Evolutionary conservation across 2,329 filamentous ascomycete genomes (phyloP), one percentile per base, ranked within the genome.

Genomic region (Alternaria dauci): DNA sequence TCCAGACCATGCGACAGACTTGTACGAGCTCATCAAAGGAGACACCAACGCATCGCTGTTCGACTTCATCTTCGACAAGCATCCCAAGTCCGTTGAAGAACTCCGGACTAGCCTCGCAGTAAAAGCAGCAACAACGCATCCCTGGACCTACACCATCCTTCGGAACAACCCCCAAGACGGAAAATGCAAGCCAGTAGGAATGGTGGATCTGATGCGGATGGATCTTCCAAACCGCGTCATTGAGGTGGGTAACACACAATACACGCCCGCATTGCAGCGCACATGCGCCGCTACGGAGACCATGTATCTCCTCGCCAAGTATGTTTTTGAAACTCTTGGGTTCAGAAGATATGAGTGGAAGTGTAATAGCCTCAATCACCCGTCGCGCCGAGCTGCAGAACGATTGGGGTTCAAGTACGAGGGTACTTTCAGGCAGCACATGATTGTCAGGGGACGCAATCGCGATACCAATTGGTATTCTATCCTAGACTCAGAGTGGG

Each of bases 291-390:
- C 86, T 0, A 90, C 87, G 0, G 88, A 90, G 71, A 81, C 83
- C 0, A 80, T 86, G 61, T 88, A 85, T 61, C 76, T 90, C 1
- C 71, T 89, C n/a, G 80, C 86, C 43, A 77, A 78, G 38, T 79
- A 86, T 55, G 82, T 82, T 0, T 86, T 90, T 65, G 82, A 85
- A 2, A 55, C 56, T 8, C 70, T 89, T 23, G 81, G 83, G 0
- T 88, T 86, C 69, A 73, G 83, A 4, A 79, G 88, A 8, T 82
- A 88, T 4, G 87, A 89, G 72, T 90, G 88, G 88, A 90, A 90
- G 68, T 87, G 86, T 54, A 83, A 90, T 69, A 66, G 80, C 16
- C 75, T 87, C 11, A 90, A 90, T 69, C 78, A 67, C 36, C 78
- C 83, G 0, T 88, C 86, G 44, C 76, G 81, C 14, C 76, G 81